A percentile compares a stretch with the other conserved stretches of the same genome.
Conservation (phyloP, 208 protist genomes). For the Zelonia costaricensis region DNA sequence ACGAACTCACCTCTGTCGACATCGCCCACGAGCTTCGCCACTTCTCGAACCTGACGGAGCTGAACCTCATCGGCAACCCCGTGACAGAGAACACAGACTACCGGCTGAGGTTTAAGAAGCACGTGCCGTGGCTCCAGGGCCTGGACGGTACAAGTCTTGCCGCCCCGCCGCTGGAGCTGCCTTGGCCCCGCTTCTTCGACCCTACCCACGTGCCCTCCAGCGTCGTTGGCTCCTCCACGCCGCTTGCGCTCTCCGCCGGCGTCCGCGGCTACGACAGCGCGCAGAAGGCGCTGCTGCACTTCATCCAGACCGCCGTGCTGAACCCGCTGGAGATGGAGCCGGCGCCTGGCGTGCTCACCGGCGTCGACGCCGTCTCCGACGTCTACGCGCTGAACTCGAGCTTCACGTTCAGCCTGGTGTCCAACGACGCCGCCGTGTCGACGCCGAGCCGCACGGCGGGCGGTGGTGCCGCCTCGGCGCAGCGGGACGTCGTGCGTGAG, state of each 20-base stretch:
- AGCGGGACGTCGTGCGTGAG: constrained; percentile 74
- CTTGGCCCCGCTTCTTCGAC: constrained; percentile 73
- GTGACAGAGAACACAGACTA: constrained; percentile 55
- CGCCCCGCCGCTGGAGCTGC: constrained; percentile 59
- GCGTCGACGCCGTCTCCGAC: constrained; percentile 80
- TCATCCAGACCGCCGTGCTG: constrained; percentile 64
- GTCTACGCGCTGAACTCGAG: constrained; percentile 61
- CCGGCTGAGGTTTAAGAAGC: constrained; percentile 48
- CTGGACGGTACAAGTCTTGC: constrained; percentile 59
- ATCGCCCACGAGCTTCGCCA: constrained; percentile 51
- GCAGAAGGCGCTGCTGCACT: constrained; percentile 63
- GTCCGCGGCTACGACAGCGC: constrained; percentile 29
- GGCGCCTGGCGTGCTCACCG: constrained; percentile 22
- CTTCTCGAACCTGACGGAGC: constrained; percentile 64
- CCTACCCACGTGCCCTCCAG: constrained; percentile 2
- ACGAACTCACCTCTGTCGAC: constrained; percentile 55
- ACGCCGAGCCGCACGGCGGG: constrained; percentile 35
- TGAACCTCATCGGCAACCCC: constrained; percentile 74
- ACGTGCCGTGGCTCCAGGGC: constrained; percentile 64
- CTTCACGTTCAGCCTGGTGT: constrained; percentile 69
- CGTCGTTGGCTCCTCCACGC: constrained; percentile 19
- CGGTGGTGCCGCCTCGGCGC: constrained; percentile 25
- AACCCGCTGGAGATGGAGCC: constrained; percentile 49
- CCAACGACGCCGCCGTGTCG: constrained; percentile 61
- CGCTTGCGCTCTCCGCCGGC: not conserved